Conservation (phyloP, 495 filamentous ascomycete species). For the Hyaloscypha variabilis region DNA sequence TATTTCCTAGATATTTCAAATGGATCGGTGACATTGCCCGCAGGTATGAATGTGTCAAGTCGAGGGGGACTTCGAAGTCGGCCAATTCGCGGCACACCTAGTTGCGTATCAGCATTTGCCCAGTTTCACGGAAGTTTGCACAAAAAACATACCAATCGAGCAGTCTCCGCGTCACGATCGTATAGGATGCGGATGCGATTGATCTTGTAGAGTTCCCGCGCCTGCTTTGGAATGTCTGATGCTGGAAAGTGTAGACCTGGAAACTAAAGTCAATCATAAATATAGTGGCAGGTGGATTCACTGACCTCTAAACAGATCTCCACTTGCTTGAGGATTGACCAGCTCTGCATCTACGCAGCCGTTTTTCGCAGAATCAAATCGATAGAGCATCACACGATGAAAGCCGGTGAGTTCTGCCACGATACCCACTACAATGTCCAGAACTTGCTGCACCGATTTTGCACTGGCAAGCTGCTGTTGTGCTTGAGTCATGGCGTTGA, state of each 20-base stretch:
- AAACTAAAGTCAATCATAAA: constrained; percentile 44
- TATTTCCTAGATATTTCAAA: constrained; percentile 83
- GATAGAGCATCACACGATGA: constrained; percentile 91
- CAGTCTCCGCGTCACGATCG: constrained; percentile 73
- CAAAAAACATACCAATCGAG: constrained; percentile 54
- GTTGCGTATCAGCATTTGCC: not conserved
- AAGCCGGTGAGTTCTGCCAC: constrained; percentile 90
- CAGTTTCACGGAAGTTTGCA: not conserved
- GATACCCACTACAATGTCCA: constrained; percentile 73
- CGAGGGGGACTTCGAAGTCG: constrained; percentile 76
- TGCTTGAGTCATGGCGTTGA: constrained; percentile 86
- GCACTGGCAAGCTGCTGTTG: constrained; percentile 75
- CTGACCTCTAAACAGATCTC: constrained; percentile 63
- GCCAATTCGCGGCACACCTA: constrained; percentile 72
- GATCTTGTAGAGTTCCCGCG: constrained; percentile 76
- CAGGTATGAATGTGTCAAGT: constrained; percentile 83
- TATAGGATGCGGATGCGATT: constrained; percentile 81
- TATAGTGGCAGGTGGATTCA: not conserved
- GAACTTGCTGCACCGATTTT: constrained; percentile 63
- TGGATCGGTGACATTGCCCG: constrained; percentile 91
- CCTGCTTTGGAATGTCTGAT: constrained; percentile 87
- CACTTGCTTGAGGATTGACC: constrained; percentile 73
- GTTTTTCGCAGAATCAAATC: constrained; percentile 84
- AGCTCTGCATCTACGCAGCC: constrained; percentile 87
- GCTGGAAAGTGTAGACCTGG: constrained; percentile 88